These are phyloP conservation scores for Mucor racemosus DNA, from an alignment of 371 early-diverging fungal species.

Conservation along the genomic window DNA sequence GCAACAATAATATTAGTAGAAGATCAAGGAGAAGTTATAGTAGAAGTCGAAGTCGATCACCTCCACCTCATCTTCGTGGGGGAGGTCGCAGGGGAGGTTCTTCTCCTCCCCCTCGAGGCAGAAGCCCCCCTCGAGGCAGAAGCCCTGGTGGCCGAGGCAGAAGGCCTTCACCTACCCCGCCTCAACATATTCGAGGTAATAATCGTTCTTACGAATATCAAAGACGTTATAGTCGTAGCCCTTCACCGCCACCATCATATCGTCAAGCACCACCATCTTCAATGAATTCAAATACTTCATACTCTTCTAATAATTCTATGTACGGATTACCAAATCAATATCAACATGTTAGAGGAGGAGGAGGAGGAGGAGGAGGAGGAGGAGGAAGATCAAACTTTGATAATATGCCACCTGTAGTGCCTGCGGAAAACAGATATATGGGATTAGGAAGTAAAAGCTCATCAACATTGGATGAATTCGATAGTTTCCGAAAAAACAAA, in stretches of 20 bases:
- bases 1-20: slow-evolving; percentile 9
- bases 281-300: not conserved
- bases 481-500: slow-evolving; percentile 29
- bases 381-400: not conserved
- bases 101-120: slow-evolving; percentile 13
- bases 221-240: slow-evolving; percentile 15
- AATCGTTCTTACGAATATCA: not conserved
- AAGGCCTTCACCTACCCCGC: slow-evolving; percentile 13
- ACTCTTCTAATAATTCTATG: not conserved
- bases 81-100: slow-evolving; percentile 9
- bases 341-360: not conserved
- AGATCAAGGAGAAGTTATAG: slow-evolving; percentile 2
- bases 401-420: not conserved
- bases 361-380: not conserved
- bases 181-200: not conserved
- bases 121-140: slow-evolving; percentile 18
- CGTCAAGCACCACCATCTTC: slow-evolving; percentile 1
- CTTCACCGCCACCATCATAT: slow-evolving; percentile 11
- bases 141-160: slow-evolving; percentile 15
- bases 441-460: slow-evolving; percentile 23
- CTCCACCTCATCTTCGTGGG: slow-evolving; percentile 3
- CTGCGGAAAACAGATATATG: slow-evolving; percentile 18
- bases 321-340: not conserved
- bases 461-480: slow-evolving; percentile 26
- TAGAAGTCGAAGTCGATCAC: slow-evolving; percentile 18